Evolutionary conservation across 805 yeast genomes (phyloP).

Genomic region (Wickerhamomyces kurtzmanii): DNA sequence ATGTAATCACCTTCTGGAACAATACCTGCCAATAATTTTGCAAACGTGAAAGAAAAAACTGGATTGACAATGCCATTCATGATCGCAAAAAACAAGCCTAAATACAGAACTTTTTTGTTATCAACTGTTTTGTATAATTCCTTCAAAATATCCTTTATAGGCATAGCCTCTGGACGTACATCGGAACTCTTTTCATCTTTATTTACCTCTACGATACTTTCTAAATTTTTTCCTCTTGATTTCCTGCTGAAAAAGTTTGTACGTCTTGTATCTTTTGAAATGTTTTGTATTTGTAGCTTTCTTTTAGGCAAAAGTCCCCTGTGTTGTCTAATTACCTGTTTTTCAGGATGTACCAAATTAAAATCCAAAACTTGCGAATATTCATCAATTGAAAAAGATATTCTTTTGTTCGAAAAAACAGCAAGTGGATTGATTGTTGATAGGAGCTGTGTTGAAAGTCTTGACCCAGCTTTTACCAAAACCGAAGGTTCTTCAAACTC

Average conservation of each 20-base stretch:
- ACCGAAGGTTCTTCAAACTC: not conserved
- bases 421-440: constrained; percentile 12
- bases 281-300: not conserved
- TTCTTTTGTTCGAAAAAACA: too few relatives aligned
- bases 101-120: constrained; percentile 17
- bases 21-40: constrained; percentile 58
- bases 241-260: not conserved
- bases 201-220: constrained; percentile 1
- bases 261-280: not conserved
- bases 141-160: constrained; percentile 17
- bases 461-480: not conserved
- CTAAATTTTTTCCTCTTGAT: not conserved
- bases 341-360: constrained; percentile 1
- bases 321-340: not conserved
- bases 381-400: too few relatives aligned
- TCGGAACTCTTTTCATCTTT: constrained; percentile 5
- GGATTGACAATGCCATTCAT: constrained; percentile 63
- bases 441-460: constrained; percentile 10
- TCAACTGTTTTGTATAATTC: constrained; percentile 18
- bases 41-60: constrained; percentile 65
- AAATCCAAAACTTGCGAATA: too few relatives aligned
- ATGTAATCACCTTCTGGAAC: constrained; percentile 32
- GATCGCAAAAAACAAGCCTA: constrained; percentile 47
- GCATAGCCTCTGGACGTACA: constrained; percentile 15
- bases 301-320: not conserved